A percentile compares a stretch with the other conserved stretches of the same genome.
phyloP scores from a whole-genome alignment of 1,139 yeast species.

The Sugiyamaella pinicola region DNA sequence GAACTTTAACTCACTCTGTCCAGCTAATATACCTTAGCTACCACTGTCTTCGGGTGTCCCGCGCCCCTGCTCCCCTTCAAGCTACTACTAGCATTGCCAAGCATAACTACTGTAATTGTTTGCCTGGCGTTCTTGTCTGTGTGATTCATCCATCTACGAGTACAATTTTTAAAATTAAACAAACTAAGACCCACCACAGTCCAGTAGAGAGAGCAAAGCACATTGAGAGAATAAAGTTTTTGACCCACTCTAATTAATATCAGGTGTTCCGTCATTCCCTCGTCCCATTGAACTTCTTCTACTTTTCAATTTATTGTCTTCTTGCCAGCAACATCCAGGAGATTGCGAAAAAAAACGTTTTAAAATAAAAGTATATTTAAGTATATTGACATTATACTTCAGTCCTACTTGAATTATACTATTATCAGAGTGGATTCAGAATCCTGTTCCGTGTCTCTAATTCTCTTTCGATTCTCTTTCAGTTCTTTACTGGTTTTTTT shows the following conservation, averaged over 20 bases:
- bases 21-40: no score
- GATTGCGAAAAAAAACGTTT: neutral
- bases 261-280: slow-evolving; percentile 9
- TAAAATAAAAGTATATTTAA: slow-evolving; percentile 10
- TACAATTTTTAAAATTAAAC: neutral
- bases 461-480: neutral
- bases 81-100: neutral
- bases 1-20: neutral
- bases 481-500: neutral
- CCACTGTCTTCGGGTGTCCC: no score
- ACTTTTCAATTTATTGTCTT: neutral
- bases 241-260: slow-evolving; percentile 15
- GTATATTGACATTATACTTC: slow-evolving; percentile 5
- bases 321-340: neutral
- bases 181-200: slow-evolving; percentile 8
- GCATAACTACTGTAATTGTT: neutral
- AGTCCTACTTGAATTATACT: neutral
- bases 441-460: slow-evolving; percentile 3
- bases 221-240: neutral
- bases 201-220: neutral
- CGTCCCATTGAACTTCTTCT: neutral
- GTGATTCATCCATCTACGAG: neutral
- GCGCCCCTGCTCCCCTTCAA: no score
- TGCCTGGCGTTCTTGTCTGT: neutral
- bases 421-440: neutral